phyloP scores from a whole-genome alignment of 2,329 filamentous ascomycete genomes.

The Gyromitra esculenta region DNA sequence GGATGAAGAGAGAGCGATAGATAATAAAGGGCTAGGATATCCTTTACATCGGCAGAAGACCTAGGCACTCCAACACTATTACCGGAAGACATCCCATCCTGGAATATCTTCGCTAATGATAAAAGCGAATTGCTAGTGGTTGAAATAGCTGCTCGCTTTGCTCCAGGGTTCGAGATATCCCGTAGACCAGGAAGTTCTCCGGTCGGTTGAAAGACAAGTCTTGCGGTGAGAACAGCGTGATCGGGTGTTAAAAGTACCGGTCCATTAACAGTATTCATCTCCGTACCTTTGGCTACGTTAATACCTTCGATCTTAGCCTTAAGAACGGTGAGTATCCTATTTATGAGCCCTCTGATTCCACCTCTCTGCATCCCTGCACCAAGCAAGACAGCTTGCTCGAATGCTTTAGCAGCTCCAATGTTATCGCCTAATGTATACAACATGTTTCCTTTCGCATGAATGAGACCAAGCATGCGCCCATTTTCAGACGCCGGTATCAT shows the following conservation, averaged over 20 bases:
- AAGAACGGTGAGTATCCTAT: constrained; percentile 77
- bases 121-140: constrained; percentile 96
- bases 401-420: constrained; percentile 80
- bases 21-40: constrained; percentile 95
- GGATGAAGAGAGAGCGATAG: constrained; percentile 92
- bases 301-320: constrained; percentile 63
- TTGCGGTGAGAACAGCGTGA: constrained; percentile 81
- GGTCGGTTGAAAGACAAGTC: constrained; percentile 78
- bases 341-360: constrained; percentile 81
- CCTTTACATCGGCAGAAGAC: constrained; percentile 79
- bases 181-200: constrained; percentile 83
- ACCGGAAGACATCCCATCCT: constrained; percentile 88
- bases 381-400: constrained; percentile 93
- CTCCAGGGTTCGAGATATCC: constrained; percentile 74
- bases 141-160: constrained; percentile 81
- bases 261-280: constrained; percentile 61
- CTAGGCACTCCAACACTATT: constrained; percentile 67
- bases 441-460: constrained; percentile 99
- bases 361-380: constrained; percentile 76
- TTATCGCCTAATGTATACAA: constrained; percentile 89
- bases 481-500: constrained; percentile 86
- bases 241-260: constrained; percentile 85
- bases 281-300: constrained; percentile 58
- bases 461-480: constrained; percentile 87
- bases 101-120: constrained; percentile 95